Percentiles rank a stretch among this genome's conserved stretches.
phyloP scores from a whole-genome alignment of 164 flowering plant genomes.

The Liquidambar formosana region DNA sequence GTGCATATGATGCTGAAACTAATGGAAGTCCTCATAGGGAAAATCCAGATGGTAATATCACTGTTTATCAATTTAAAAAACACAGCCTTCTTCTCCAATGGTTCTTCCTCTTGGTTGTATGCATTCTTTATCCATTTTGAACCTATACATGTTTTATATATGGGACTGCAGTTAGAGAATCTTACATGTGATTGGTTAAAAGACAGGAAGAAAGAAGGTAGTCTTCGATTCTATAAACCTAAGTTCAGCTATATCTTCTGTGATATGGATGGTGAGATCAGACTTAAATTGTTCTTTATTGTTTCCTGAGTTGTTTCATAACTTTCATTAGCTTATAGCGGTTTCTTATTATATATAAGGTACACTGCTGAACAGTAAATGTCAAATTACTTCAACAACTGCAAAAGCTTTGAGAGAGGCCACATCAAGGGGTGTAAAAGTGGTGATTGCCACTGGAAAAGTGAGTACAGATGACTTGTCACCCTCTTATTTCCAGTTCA shows the following conservation, averaged over 20 bases:
- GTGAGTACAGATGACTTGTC: constrained; percentile 34
- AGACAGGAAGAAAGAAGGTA: constrained; percentile 86
- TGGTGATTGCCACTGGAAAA: constrained; percentile 97
- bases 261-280: constrained; percentile 94
- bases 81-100: constrained; percentile 5
- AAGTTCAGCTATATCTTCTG: constrained; percentile 87
- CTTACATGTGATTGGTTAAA: constrained; percentile 46
- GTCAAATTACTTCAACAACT: constrained; percentile 57
- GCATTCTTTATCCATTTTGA: background rate
- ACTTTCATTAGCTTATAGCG: constrained; percentile 13
- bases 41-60: constrained; percentile 53
- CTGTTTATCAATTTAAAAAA: background rate
- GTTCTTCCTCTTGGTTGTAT: background rate
- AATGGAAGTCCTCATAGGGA: constrained; percentile 37
- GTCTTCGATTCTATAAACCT: constrained; percentile 80
- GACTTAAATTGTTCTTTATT: background rate
- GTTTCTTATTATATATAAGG: constrained; percentile 44
- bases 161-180: constrained; percentile 30
- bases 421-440: constrained; percentile 73
- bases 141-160: constrained; percentile 9
- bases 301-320: background rate
- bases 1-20: constrained; percentile 61
- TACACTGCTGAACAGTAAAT: constrained; percentile 86
- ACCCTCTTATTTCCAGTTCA: background rate
- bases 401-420: constrained; percentile 86